A percentile compares a stretch with the other conserved stretches of the same genome.
phyloP scores from a whole-genome alignment of 202 grass and related monocot species.

The Bolboschoenoplectus hybrid region DNA sequence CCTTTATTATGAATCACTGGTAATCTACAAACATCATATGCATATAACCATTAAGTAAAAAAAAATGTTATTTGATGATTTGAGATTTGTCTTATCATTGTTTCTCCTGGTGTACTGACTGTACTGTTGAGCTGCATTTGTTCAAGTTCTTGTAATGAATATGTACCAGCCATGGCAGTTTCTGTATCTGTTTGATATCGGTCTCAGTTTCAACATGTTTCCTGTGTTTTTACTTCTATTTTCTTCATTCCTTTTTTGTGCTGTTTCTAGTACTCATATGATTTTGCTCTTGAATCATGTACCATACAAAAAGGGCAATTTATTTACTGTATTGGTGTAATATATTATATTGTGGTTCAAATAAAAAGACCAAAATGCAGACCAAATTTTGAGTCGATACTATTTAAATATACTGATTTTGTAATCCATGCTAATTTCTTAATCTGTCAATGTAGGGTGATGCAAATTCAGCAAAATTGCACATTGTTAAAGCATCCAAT shows the following conservation, averaged over 20 bases:
- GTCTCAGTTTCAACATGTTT: background rate
- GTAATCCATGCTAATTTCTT: background rate
- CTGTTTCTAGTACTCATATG: background rate
- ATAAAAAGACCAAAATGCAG: conserved; percentile 8
- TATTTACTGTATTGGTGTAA: background rate
- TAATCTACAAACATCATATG: conserved; percentile 37
- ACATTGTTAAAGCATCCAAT: conserved; percentile 77
- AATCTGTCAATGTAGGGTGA: conserved; percentile 53
- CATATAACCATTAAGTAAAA: background rate
- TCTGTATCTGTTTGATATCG: background rate
- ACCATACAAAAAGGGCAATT: background rate
- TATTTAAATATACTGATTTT: background rate
- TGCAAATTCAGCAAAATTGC: conserved; percentile 56
- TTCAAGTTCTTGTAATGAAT: background rate
- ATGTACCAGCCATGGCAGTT: background rate
- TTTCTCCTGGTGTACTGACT: background rate
- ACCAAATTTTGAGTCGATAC: background rate
- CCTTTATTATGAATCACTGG: conserved; percentile 88
- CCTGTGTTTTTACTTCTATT: background rate
- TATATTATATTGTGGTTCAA: background rate
- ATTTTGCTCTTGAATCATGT: background rate
- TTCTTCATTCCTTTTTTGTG: background rate
- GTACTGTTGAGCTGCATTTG: background rate
- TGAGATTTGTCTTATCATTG: background rate
- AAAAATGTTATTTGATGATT: background rate